A percentile compares a stretch with the other conserved stretches of the same genome.
phyloP scores from a whole-genome alignment of 345 rosid genomes.

The Sonneratia caseolaris region DNA sequence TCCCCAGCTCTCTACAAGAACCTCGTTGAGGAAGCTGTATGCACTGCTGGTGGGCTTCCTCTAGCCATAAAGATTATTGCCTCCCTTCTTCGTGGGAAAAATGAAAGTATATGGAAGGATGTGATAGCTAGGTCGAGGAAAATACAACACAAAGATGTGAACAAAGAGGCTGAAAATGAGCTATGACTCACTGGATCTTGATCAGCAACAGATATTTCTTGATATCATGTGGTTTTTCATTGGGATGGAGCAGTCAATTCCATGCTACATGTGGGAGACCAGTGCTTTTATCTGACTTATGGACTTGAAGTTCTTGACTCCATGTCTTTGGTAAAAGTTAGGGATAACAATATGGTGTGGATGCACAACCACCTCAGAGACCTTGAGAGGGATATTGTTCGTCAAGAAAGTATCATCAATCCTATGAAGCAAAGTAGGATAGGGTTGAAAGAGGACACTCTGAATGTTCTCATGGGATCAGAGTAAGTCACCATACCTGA shows the following conservation, averaged over 20 bases:
- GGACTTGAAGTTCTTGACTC: background rate
- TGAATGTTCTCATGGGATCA: accelerated
- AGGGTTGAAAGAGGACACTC: background rate
- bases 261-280: background rate
- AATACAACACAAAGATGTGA: background rate
- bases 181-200: background rate
- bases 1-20: background rate
- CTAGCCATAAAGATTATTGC: background rate
- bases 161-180: background rate
- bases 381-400: background rate
- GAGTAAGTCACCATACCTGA: background rate
- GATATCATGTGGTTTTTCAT: constrained; percentile 2
- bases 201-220: background rate
- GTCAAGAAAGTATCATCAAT: background rate
- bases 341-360: background rate
- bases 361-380: constrained; percentile 6
- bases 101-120: background rate
- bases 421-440: background rate
- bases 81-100: background rate
- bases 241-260: background rate
- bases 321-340: constrained; percentile 4
- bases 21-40: background rate
- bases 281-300: background rate
- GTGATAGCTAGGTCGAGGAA: background rate
- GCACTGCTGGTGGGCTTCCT: background rate